A percentile compares a stretch with the other conserved stretches of the same genome.
Evolutionary conservation across 225 moss, liverwort and hornwort species (phyloP).

Genomic region (Marchantia paleacea): DNA sequence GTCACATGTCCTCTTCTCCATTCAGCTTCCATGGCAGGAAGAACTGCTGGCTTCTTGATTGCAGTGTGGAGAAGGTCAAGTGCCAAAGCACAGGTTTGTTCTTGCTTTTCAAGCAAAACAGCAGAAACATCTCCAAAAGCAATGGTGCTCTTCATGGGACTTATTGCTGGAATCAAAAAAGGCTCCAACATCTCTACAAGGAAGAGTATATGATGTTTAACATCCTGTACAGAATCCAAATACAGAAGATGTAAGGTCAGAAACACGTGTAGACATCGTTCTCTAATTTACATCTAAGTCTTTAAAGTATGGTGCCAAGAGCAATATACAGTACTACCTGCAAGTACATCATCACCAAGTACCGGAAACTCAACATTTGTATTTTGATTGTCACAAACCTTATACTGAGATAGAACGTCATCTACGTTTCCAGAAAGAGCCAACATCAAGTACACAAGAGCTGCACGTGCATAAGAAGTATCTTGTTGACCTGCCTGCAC

Average conservation of each 20-base stretch:
- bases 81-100: constrained; percentile 81
- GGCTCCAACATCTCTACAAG: constrained; percentile 94
- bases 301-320: background rate
- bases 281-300: background rate
- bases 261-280: background rate
- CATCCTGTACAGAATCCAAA: constrained; percentile 45
- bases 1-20: constrained; percentile 87
- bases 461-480: constrained; percentile 62
- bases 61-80: constrained; percentile 78
- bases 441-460: constrained; percentile 78
- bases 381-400: constrained; percentile 40
- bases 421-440: constrained; percentile 88
- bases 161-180: constrained; percentile 83
- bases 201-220: constrained; percentile 78
- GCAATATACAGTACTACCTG: background rate
- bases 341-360: background rate
- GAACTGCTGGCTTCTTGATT: constrained; percentile 77
- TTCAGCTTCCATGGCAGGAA: constrained; percentile 88
- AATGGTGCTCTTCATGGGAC: constrained; percentile 81
- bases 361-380: background rate
- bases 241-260: background rate
- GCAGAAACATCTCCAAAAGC: constrained; percentile 98
- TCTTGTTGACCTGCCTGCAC: constrained; percentile 85
- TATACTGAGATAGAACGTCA: constrained; percentile 65
- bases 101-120: constrained; percentile 82